Evolutionary conservation across 1,139 yeast species (phyloP).

Genomic region (Hyphopichia pseudoburtonii): DNA sequence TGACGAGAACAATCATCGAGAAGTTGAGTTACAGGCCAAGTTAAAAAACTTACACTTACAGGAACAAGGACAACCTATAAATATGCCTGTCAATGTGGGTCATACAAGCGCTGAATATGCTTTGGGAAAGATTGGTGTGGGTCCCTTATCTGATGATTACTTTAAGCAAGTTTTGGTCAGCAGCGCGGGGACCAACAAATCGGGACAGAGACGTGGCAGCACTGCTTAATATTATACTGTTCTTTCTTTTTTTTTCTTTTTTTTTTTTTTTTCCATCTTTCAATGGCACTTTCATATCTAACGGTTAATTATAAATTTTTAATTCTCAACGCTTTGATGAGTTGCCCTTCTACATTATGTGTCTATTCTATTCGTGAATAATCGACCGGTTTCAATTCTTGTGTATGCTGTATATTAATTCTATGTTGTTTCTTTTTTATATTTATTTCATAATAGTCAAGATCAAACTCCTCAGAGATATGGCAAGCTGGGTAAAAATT

Average conservation of each 20-base stretch:
- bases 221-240: constrained; percentile 4
- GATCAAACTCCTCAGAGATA: too few species aligned
- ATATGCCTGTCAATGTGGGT: constrained; percentile 46
- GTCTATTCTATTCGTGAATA: too few species aligned
- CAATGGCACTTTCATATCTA: too few species aligned
- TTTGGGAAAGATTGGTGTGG: constrained; percentile 77
- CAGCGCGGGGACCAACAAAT: constrained; percentile 28
- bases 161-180: constrained; percentile 36
- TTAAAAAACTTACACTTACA: constrained; percentile 54
- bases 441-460: too few species aligned
- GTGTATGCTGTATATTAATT: background rate
- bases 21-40: constrained; percentile 68
- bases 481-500: too few species aligned
- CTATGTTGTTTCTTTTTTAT: background rate
- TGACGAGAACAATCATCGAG: constrained; percentile 75
- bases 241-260: background rate
- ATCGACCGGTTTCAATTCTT: constrained; percentile 1
- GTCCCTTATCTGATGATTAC: constrained; percentile 62
- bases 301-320: too few species aligned
- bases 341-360: too few species aligned
- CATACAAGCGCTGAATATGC: constrained; percentile 82
- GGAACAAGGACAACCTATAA: constrained; percentile 20
- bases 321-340: too few species aligned
- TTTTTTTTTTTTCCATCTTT: background rate
- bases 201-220: constrained; percentile 22